Evolutionary conservation across 805 yeast genomes (phyloP).

Genomic region (Saccharomycopsis guyanensis): DNA sequence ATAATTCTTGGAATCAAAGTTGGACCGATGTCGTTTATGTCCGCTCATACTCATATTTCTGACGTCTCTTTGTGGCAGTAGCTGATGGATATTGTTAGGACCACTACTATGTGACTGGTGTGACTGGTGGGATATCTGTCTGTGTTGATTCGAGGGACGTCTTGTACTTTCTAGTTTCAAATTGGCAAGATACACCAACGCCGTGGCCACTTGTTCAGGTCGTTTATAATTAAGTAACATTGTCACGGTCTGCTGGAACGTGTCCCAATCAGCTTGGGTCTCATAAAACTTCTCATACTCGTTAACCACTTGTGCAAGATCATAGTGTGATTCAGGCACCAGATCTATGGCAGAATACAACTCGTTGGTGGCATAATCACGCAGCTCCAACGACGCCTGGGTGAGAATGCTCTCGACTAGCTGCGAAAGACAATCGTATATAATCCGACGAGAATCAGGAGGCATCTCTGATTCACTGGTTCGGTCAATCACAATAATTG

Average conservation of each 20-base stretch:
- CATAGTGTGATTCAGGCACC: not conserved
- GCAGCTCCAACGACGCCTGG: not conserved
- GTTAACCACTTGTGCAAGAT: not conserved
- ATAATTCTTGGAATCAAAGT: slow-evolving; percentile 1
- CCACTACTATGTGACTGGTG: not conserved
- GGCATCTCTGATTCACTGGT: too few relatives aligned
- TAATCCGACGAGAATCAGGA: not conserved
- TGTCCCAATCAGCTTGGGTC: slow-evolving; percentile 25
- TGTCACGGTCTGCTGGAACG: slow-evolving; percentile 30
- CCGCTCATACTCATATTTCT: not conserved
- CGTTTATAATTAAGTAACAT: slow-evolving; percentile 27
- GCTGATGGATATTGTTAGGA: not conserved
- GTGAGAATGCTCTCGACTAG: slow-evolving; percentile 1
- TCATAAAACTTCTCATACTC: not conserved
- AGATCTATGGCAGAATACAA: not conserved
- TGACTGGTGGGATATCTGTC: not conserved
- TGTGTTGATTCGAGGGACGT: not conserved
- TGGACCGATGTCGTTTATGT: slow-evolving; percentile 12
- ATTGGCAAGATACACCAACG: slow-evolving; percentile 30
- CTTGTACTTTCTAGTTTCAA: slow-evolving; percentile 7
- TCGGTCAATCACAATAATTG: too few relatives aligned
- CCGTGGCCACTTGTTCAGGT: slow-evolving; percentile 30
- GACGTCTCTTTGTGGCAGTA: too few relatives aligned
- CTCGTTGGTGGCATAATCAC: not conserved
- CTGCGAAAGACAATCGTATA: slow-evolving; percentile 6